Evolutionary conservation across 106 monocot genomes (phyloP).

Genomic region (Amphibolis antarctica): DNA sequence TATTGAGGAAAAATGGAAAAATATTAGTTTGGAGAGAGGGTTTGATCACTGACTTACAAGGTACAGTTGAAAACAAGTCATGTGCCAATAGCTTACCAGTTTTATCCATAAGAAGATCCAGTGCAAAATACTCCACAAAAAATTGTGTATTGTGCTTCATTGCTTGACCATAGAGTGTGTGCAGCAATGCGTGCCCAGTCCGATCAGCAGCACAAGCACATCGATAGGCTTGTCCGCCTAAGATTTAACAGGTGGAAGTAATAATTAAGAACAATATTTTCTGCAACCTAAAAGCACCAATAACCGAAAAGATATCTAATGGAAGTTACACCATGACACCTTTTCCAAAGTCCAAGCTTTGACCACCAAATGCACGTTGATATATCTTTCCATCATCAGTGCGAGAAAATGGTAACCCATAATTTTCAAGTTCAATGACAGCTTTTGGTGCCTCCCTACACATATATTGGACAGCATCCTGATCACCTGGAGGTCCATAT

Average conservation of each 20-base stretch:
- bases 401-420: constrained; percentile 91
- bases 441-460: constrained; percentile 68
- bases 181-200: constrained; percentile 93
- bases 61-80: too few relatives aligned
- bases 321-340: constrained; percentile 20
- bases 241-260: too few relatives aligned
- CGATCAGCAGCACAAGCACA: constrained; percentile 99
- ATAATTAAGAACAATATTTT: too few relatives aligned
- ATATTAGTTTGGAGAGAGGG: too few relatives aligned
- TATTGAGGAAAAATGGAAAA: too few relatives aligned
- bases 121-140: constrained; percentile 25
- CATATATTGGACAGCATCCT: constrained; percentile 50
- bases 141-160: constrained; percentile 30
- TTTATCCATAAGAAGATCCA: constrained; percentile 52
- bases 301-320: not conserved
- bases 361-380: constrained; percentile 74
- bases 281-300: not conserved
- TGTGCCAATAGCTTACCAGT: constrained; percentile 53
- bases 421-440: constrained; percentile 96
- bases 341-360: constrained; percentile 97
- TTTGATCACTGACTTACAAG: too few relatives aligned
- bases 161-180: constrained; percentile 92
- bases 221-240: constrained; percentile 96
- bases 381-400: constrained; percentile 77
- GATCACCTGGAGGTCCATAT: constrained; percentile 55